Conservation (phyloP, 441 rosid genomes). For the Bocquillonia castaneifolia region DNA sequence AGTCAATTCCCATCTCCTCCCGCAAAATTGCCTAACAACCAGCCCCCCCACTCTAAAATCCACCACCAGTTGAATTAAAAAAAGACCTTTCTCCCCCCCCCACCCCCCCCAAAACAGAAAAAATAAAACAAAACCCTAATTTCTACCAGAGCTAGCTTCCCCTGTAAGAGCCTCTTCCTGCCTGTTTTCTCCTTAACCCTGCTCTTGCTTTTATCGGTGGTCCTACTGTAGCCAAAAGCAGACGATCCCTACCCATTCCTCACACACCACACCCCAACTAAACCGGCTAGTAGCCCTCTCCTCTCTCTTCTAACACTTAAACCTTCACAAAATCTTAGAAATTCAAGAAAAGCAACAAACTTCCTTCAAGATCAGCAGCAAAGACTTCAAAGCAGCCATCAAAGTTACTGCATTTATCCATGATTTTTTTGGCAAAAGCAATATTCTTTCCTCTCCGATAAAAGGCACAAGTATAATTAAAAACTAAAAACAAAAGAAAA, state of each 20-base stretch:
- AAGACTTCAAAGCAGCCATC: background rate
- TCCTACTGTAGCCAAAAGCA: conserved; percentile 69
- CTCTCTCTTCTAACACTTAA: conserved; percentile 22
- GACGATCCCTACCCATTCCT: conserved; percentile 78
- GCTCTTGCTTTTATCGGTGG: conserved; percentile 83
- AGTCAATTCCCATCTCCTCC: conserved; percentile 43
- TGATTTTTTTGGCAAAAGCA: conserved; percentile 5
- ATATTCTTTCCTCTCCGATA: background rate
- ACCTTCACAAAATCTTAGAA: conserved; percentile 22
- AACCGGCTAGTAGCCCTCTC: conserved; percentile 10
- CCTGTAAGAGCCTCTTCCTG: conserved; percentile 97
- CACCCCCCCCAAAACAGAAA: conserved; percentile 7
- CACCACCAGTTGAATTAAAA: conserved; percentile 23
- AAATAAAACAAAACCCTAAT: conserved; percentile 26
- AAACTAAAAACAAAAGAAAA: background rate
- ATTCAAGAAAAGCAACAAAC: conserved; percentile 19
- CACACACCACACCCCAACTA: conserved; percentile 19
- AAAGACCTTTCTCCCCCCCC: conserved; percentile 24
- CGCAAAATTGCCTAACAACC: conserved; percentile 24
- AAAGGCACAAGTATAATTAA: background rate
- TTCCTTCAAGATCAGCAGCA: conserved; percentile 21
- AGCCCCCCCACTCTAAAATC: conserved; percentile 15
- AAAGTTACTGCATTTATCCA: conserved; percentile 33
- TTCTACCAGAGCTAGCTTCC: conserved; percentile 56
- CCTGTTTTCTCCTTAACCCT: conserved; percentile 87